These are phyloP conservation scores for Trametopsis cervina DNA, from an alignment of 768 basidiomycete species.

Conservation along the genomic window DNA sequence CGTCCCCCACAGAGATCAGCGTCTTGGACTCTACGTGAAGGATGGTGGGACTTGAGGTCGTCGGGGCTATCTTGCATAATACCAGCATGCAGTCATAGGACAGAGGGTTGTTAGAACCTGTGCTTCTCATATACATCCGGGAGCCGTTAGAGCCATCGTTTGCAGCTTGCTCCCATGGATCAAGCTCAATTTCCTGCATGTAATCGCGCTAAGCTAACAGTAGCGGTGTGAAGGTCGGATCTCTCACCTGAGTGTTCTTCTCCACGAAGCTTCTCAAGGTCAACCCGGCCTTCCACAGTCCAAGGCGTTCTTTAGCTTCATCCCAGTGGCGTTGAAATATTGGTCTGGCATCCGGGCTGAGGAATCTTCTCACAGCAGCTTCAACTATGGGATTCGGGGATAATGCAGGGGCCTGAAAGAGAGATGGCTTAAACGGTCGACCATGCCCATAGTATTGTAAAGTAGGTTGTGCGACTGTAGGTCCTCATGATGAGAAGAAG, in stretches of 20 bases:
- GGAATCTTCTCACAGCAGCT: slow-evolving; percentile 4
- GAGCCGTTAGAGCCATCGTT: background rate
- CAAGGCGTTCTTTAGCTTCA: slow-evolving; percentile 7
- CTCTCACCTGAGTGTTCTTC: slow-evolving; percentile 6
- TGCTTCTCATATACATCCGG: slow-evolving; percentile 1
- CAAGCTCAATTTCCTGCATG: slow-evolving; percentile 6
- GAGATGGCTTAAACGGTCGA: background rate
- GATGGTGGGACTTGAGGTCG: slow-evolving; percentile 1
- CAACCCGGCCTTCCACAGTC: slow-evolving; percentile 6
- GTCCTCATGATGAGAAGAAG: too few species aligned
- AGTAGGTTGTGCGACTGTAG: background rate
- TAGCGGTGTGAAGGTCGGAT: background rate
- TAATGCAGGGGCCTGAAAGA: background rate
- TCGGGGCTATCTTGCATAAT: slow-evolving; percentile 6
- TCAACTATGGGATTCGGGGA: slow-evolving; percentile 5
- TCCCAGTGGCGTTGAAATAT: slow-evolving; percentile 9
- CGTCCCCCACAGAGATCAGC: slow-evolving; percentile 6
- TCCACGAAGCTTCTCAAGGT: slow-evolving; percentile 7
- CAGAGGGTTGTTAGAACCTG: slow-evolving; percentile 7
- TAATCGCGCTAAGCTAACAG: background rate
- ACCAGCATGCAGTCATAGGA: slow-evolving; percentile 8
- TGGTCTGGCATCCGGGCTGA: slow-evolving; percentile 4
- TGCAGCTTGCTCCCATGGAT: slow-evolving; percentile 5
- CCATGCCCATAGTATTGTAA: background rate
- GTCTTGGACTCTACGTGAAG: slow-evolving; percentile 9